Evolutionary conservation across 371 early-diverging fungal species (phyloP), one percentile per base, ranked within the genome.

Genomic region (Phascolomyces articulosus): DNA sequence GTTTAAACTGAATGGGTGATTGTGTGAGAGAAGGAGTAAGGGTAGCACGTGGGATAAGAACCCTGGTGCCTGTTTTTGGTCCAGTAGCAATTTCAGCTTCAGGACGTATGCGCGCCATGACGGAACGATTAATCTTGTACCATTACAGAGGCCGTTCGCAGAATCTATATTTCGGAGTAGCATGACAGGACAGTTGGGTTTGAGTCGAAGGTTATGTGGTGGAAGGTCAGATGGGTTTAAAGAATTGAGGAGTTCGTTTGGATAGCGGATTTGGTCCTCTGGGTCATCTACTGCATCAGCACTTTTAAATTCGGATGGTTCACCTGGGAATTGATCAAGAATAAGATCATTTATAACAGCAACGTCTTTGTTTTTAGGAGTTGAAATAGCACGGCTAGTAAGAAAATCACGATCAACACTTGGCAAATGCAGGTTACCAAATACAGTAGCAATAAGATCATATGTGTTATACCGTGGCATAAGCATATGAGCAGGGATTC

Each of bases 11-110:
- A n/a, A n/a, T n/a, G n/a, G n/a, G n/a, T n/a, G n/a, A n/a, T n/a
- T n/a, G n/a, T n/a, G n/a, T n/a, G n/a, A n/a, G n/a, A n/a, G n/a
- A n/a, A n/a, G n/a, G n/a, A n/a, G n/a, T n/a, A n/a, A n/a, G n/a
- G n/a, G n/a, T n/a, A n/a, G n/a, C n/a, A n/a, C n/a, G n/a, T n/a
- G n/a, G n/a, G n/a, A n/a, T n/a, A n/a, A n/a, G n/a, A n/a, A n/a
- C n/a, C n/a, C n/a, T n/a, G n/a, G n/a, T n/a, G n/a, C n/a, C n/a
- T n/a, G n/a, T n/a, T n/a, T n/a, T n/a, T n/a, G n/a, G n/a, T n/a
- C n/a, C n/a, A n/a, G n/a, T n/a, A n/a, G n/a, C n/a, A n/a, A n/a
- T 27, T 55, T 55, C 55, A 21, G 55, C 55, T 55, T 55, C 26
- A 55, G 16, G 23, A 55, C 55, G 27, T 55, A 29, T 55, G 15